phyloP scores from a whole-genome alignment of 371 early-diverging fungal species.

The Hamiltosporidium tvaerminnensis region DNA sequence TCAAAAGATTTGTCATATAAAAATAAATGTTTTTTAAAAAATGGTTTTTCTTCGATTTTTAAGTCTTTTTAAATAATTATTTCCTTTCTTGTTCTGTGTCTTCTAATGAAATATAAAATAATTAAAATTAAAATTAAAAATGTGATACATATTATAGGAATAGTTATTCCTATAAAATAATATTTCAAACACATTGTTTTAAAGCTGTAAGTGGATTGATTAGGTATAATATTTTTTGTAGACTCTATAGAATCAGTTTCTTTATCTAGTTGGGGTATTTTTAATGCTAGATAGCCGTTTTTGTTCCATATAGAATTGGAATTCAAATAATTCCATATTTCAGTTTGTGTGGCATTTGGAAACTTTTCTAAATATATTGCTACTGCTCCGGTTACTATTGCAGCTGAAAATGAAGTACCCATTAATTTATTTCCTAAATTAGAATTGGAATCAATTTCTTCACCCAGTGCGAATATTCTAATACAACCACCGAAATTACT shows the following conservation, averaged over 20 bases:
- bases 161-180: no score
- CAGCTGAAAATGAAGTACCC: slow-evolving; percentile 27
- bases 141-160: neutral
- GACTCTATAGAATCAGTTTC: no score
- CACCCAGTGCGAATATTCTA: slow-evolving; percentile 26
- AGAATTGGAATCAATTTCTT: slow-evolving; percentile 10
- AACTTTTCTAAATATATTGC: slow-evolving; percentile 29
- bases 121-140: neutral
- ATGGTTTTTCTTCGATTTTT: neutral
- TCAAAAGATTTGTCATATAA: neutral
- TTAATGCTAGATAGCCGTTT: neutral
- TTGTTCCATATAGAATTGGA: slow-evolving; percentile 6
- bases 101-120: neutral
- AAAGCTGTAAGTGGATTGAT: no score
- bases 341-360: slow-evolving; percentile 7
- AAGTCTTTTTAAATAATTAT: neutral
- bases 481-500: slow-evolving; percentile 34
- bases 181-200: no score
- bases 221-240: no score
- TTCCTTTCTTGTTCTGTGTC: neutral
- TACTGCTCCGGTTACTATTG: slow-evolving; percentile 22
- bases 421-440: neutral
- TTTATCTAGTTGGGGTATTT: neutral
- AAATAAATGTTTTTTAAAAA: neutral
- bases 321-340: slow-evolving; percentile 24